These are phyloP conservation scores for Polysphondylium violaceum DNA, from an alignment of 78 protist species.

Conservation along the genomic window DNA sequence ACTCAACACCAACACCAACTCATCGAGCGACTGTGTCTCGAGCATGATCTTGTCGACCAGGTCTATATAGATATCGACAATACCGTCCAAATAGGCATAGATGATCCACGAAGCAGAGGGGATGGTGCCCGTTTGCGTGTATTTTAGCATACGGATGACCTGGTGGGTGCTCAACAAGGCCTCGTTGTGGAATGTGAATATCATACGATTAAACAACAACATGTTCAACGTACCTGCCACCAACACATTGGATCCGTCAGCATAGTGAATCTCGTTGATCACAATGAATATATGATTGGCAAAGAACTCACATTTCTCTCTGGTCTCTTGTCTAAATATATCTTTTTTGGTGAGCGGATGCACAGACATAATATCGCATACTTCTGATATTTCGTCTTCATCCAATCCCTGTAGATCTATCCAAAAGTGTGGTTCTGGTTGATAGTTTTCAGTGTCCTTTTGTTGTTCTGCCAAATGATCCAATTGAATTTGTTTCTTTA, in stretches of 20 bases:
- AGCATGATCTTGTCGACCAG: conserved; percentile 65
- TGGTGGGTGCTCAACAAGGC: conserved; percentile 21
- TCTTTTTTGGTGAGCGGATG: conserved; percentile 66
- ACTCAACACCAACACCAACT: conserved; percentile 38
- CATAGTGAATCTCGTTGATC: conserved; percentile 63
- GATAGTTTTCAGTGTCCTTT: not conserved
- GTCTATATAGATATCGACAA: conserved; percentile 55
- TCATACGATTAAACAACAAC: conserved; percentile 21
- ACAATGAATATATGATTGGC: conserved; percentile 58
- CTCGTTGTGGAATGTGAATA: conserved; percentile 29
- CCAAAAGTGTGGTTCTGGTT: conserved; percentile 42
- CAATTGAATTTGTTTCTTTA: conserved; percentile 26
- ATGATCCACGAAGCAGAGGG: conserved; percentile 63
- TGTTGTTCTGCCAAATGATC: no score
- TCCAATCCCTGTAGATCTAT: conserved; percentile 43
- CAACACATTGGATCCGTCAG: conserved; percentile 38
- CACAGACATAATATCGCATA: conserved; percentile 18
- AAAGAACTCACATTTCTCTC: conserved; percentile 76
- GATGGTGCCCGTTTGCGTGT: conserved; percentile 22
- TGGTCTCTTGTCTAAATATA: conserved; percentile 60
- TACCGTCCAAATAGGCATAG: conserved; percentile 46
- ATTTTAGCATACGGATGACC: conserved; percentile 64
- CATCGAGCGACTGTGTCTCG: conserved; percentile 73
- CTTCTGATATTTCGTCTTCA: conserved; percentile 9
- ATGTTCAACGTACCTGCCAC: conserved; percentile 29